Conservation (phyloP, 257 asterid genomes). For the Marsdenia floribunda region DNA sequence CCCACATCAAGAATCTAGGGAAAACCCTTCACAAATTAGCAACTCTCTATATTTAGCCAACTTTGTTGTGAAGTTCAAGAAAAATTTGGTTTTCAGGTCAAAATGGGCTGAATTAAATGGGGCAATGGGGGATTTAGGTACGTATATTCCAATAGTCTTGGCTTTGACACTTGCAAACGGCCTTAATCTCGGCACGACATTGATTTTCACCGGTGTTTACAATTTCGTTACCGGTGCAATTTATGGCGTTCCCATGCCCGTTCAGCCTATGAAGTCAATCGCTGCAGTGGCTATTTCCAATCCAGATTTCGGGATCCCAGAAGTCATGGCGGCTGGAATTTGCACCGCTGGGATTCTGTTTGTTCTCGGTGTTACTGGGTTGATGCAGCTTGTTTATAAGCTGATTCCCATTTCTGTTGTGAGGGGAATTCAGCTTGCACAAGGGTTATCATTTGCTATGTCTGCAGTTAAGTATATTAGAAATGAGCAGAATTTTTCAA, state of each 20-base stretch:
- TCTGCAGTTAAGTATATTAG: constrained; percentile 63
- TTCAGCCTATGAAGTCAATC: constrained; percentile 81
- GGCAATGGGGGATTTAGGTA: constrained; percentile 88
- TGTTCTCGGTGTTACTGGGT: constrained; percentile 46
- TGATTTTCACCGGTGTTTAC: constrained; percentile 66
- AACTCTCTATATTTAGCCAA: constrained; percentile 11
- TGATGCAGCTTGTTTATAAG: constrained; percentile 58
- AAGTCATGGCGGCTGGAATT: constrained; percentile 81
- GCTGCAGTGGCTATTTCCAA: constrained; percentile 74
- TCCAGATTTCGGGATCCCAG: constrained; percentile 55
- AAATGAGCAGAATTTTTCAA: constrained; percentile 44
- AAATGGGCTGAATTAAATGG: constrained; percentile 71
- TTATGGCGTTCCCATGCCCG: constrained; percentile 82
- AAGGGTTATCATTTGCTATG: constrained; percentile 67
- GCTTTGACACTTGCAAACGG: constrained; percentile 61
- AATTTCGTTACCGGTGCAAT: constrained; percentile 59
- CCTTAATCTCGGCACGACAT: constrained; percentile 68
- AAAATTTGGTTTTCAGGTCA: constrained; percentile 43
- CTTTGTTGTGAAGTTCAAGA: constrained; percentile 26
- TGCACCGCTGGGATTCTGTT: constrained; percentile 55
- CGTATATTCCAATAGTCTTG: constrained; percentile 59
- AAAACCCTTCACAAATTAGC: constrained; percentile 20
- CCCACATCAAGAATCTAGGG: constrained; percentile 3
- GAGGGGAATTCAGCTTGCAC: constrained; percentile 84
- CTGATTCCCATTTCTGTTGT: constrained; percentile 63